Conservation (phyloP, 179 eudicot species). For the Sideroxylon spinosum region DNA sequence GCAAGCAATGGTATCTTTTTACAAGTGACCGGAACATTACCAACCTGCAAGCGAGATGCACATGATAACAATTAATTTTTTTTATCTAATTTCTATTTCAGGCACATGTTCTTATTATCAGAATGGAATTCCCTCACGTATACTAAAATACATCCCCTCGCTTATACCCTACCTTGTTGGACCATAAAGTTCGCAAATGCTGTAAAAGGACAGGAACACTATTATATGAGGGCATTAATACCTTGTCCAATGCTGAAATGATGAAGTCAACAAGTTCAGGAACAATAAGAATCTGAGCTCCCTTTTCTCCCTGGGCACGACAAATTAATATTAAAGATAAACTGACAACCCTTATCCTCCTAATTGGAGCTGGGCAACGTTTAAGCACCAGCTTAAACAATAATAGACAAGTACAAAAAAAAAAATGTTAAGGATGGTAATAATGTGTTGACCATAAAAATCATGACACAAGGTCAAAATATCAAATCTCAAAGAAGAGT, state of each 20-base stretch:
- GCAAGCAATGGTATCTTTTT: slow-evolving; percentile 68
- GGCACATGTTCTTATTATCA: not conserved
- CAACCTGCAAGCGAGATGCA: slow-evolving; percentile 57
- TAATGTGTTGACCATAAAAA: too few relatives aligned
- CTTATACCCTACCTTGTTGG: not conserved
- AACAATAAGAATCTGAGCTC: slow-evolving; percentile 86
- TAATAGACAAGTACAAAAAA: not conserved
- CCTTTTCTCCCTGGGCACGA: slow-evolving; percentile 70
- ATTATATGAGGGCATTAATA: slow-evolving; percentile 18
- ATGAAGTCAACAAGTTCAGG: slow-evolving; percentile 87
- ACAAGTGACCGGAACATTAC: slow-evolving; percentile 74
- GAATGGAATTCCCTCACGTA: not conserved
- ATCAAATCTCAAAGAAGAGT: too few relatives aligned
- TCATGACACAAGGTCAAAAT: too few relatives aligned
- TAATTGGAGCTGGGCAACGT: not conserved
- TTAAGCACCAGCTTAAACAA: not conserved
- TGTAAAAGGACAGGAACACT: not conserved
- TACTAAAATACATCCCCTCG: not conserved
- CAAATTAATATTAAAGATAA: slow-evolving; percentile 3
- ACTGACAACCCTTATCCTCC: not conserved
- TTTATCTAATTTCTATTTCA: not conserved
- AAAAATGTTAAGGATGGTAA: not conserved
- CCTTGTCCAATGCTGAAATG: slow-evolving; percentile 72
- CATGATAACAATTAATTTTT: not conserved
- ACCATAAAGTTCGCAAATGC: not conserved